Evolutionary conservation across 345 rosid species (phyloP).

Genomic region (Eutrema heterophyllum): DNA sequence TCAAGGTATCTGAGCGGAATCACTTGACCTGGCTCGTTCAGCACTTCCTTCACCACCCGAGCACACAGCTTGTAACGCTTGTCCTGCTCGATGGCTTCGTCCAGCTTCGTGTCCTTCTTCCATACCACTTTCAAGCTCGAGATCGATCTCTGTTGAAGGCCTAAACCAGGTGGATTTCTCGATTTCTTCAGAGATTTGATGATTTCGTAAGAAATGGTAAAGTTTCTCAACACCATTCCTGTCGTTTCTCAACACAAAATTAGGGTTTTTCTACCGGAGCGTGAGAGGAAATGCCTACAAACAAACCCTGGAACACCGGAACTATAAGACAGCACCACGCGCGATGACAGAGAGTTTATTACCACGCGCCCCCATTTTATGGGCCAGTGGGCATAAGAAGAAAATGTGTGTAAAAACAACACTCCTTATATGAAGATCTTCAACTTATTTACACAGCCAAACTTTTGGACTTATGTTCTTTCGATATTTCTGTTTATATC

Average conservation of each 20-base stretch:
- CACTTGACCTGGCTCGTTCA: slow-evolving; percentile 75
- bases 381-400: too few relatives aligned
- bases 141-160: slow-evolving; percentile 30
- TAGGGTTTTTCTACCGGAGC: slow-evolving; percentile 2
- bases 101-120: slow-evolving; percentile 66
- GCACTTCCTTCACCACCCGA: slow-evolving; percentile 66
- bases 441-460: too few relatives aligned
- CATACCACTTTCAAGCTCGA: slow-evolving; percentile 83
- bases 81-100: slow-evolving; percentile 67
- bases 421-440: too few relatives aligned
- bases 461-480: too few relatives aligned
- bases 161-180: background rate
- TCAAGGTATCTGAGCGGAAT: slow-evolving; percentile 72
- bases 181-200: slow-evolving; percentile 17
- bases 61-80: slow-evolving; percentile 58
- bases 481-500: background rate
- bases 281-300: background rate
- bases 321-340: background rate
- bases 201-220: slow-evolving; percentile 11
- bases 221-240: slow-evolving; percentile 21
- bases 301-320: background rate
- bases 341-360: background rate
- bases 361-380: background rate
- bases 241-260: background rate
- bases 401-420: too few relatives aligned